These are phyloP conservation scores for Ophiognomonia clavigignenti-juglandacearum DNA, from an alignment of 2,329 filamentous ascomycete genomes.

Conservation along the genomic window DNA sequence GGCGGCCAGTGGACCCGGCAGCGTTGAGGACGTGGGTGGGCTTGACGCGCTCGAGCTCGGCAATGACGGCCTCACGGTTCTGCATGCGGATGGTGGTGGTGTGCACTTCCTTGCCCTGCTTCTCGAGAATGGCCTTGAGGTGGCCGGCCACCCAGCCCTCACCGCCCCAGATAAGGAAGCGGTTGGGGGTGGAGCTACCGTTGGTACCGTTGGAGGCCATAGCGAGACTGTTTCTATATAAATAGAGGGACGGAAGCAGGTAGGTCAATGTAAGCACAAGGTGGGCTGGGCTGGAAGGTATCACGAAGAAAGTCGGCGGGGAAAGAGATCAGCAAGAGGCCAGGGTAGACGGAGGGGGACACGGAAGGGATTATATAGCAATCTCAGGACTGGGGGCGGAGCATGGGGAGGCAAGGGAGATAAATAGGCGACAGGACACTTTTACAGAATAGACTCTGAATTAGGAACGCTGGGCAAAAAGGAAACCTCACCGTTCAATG, in stretches of 20 bases:
- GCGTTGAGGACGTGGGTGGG: slow-evolving; percentile 65
- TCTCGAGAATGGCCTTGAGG: slow-evolving; percentile 52
- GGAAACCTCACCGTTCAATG: too few relatives aligned
- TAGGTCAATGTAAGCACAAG: too few relatives aligned
- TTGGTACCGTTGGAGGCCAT: slow-evolving; percentile 23
- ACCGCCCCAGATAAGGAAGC: slow-evolving; percentile 62
- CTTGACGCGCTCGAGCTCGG: slow-evolving; percentile 52
- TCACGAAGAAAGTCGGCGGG: background rate
- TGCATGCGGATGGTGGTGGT: slow-evolving; percentile 63
- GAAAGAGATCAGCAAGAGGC: background rate
- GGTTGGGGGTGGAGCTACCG: slow-evolving; percentile 20
- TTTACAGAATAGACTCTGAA: too few relatives aligned
- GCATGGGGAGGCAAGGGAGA: background rate
- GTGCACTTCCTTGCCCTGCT: slow-evolving; percentile 56
- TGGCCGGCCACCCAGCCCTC: slow-evolving; percentile 60
- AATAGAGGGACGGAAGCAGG: background rate
- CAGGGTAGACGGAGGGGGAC: background rate
- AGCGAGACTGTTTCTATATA: background rate
- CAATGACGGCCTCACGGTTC: slow-evolving; percentile 51
- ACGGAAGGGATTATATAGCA: background rate
- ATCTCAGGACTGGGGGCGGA: background rate
- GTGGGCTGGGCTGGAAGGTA: background rate
- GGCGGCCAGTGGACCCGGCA: slow-evolving; percentile 61
- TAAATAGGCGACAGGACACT: background rate
- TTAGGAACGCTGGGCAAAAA: too few relatives aligned